Evolutionary conservation across 2,329 filamentous ascomycete genomes (phyloP), one percentile per base, ranked within the genome.

Genomic region (Dactylellina sp.): DNA sequence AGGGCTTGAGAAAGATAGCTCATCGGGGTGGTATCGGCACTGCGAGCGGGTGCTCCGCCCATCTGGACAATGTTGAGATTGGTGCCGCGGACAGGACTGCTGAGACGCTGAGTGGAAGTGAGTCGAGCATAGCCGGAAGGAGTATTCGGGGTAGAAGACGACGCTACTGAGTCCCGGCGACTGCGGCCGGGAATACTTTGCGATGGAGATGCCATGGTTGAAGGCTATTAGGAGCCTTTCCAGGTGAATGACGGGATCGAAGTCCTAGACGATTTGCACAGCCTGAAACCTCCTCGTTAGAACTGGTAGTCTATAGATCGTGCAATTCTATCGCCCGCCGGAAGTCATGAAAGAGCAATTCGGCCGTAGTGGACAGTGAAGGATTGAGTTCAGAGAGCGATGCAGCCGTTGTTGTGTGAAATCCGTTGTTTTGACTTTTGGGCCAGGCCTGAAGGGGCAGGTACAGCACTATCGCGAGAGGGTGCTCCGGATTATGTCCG

Each of bases 1-100:
- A 74, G 9, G 89, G 91, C 77, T 90, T 89, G 72, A 91, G 91
- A 76, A 97, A 83, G n/a, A 92, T 94, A 24, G 91, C 91, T 66
- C 70, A 74, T 66, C 20, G 61, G 61, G 14, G 61, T 74, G 25
- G 18, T 40, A 16, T 64, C 68, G 7, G 44, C 22, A 22, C 22
- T 57, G 18, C 42, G 53, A 12, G 39, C 25, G 20, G 70, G 53
- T 37, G 39, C 47, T 25, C 70, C 70, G 25, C 61, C 70, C 53
- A 74, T 65, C 46, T 66, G 61, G 28, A 74, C 70, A 24, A 74
- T 49, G 37, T 66, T 74, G 49, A 56, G 55, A 22, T 66, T 65
- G 55, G 47, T 56, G 39, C 61, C 55, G 24, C 70, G 70, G 24
- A 74, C 16, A 35, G 70, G 70, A 44, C 70, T 74, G 14, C 70